Conservation (phyloP, 495 filamentous ascomycete genomes). For the Neurospora pannonica region DNA sequence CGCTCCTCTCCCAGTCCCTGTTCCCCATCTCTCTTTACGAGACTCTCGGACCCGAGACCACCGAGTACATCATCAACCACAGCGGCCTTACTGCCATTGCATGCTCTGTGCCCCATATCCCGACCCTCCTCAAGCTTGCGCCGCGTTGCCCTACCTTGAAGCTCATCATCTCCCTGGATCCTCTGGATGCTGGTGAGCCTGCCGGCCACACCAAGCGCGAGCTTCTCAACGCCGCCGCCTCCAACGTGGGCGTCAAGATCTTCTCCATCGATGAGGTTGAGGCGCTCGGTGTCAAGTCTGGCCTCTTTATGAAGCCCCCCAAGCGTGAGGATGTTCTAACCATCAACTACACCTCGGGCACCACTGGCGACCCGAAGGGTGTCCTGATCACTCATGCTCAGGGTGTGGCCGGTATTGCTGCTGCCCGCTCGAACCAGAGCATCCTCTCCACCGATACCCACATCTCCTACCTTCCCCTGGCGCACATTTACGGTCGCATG, state of each 20-base stretch:
- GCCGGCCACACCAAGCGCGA: slow-evolving; percentile 69
- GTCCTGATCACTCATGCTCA: slow-evolving; percentile 78
- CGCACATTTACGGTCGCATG: slow-evolving; percentile 87
- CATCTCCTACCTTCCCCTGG: slow-evolving; percentile 85
- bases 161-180: slow-evolving; percentile 80
- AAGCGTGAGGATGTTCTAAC: slow-evolving; percentile 70
- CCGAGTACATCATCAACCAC: slow-evolving; percentile 94
- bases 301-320: slow-evolving; percentile 59
- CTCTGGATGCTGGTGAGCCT: slow-evolving; percentile 73
- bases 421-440: slow-evolving; percentile 42
- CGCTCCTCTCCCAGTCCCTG: slow-evolving; percentile 77
- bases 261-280: slow-evolving; percentile 70
- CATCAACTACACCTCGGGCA: slow-evolving; percentile 97
- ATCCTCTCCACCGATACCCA: slow-evolving; percentile 47
- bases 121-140: slow-evolving; percentile 77
- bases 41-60: slow-evolving; percentile 79
- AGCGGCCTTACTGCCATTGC: slow-evolving; percentile 65
- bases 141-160: slow-evolving; percentile 69
- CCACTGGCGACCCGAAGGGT: slow-evolving; percentile 90
- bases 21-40: slow-evolving; percentile 95
- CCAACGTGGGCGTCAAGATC: slow-evolving; percentile 62
- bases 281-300: slow-evolving; percentile 58
- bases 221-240: slow-evolving; percentile 64
- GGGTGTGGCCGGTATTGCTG: slow-evolving; percentile 63
- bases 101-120: slow-evolving; percentile 75